Percentiles rank a stretch among this genome's conserved stretches.
phyloP scores from a whole-genome alignment of 129 eudicot genomes.

The Kitagawia praeruptora region DNA sequence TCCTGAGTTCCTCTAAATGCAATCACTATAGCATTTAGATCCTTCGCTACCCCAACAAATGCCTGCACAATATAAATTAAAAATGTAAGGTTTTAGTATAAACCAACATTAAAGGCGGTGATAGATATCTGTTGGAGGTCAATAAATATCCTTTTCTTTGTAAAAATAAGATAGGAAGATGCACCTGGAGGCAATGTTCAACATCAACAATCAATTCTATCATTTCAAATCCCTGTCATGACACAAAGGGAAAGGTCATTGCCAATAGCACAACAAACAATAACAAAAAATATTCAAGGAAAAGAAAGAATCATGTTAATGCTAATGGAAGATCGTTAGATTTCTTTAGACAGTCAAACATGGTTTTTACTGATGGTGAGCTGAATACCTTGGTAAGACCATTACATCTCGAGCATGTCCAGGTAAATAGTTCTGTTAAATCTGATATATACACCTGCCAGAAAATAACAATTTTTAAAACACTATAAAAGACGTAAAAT shows the following conservation, averaged over 20 bases:
- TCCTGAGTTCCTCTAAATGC: conserved; percentile 98
- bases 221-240: conserved; percentile 74
- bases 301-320: background rate
- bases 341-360: background rate
- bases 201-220: conserved; percentile 84
- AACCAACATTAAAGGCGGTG: background rate
- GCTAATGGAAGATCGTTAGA: background rate
- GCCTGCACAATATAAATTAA: conserved; percentile 37
- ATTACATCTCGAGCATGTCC: conserved; percentile 93
- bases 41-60: conserved; percentile 86
- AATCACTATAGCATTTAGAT: conserved; percentile 73
- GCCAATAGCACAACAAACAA: conserved; percentile 1
- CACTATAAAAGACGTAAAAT: background rate
- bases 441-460: conserved; percentile 84
- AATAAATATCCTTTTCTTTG: conserved; percentile 3
- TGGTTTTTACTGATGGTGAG: background rate
- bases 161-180: conserved; percentile 8
- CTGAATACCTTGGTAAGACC: conserved; percentile 46
- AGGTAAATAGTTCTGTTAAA: conserved; percentile 68
- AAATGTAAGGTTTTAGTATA: conserved; percentile 2
- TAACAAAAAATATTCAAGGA: background rate
- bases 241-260: conserved; percentile 9
- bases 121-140: background rate
- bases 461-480: background rate
- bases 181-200: conserved; percentile 82